These are phyloP conservation scores for Dalbergia cochinchinensis DNA, from an alignment of 306 rosid genomes.

Conservation along the genomic window DNA sequence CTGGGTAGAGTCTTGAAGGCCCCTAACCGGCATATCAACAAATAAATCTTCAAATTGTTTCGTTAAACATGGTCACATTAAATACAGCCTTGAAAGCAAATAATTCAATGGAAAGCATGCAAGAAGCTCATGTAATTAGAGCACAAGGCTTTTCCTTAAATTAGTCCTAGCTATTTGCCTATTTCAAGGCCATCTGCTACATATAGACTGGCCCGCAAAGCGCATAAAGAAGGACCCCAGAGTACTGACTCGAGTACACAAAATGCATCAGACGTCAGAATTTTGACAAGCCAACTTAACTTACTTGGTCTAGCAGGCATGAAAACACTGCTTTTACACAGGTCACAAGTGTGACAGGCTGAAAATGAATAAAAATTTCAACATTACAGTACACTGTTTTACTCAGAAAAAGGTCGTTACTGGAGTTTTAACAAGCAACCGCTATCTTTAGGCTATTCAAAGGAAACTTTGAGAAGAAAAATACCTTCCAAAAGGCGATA, in stretches of 20 bases:
- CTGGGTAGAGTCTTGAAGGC: too few species aligned
- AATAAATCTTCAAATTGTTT: conserved; percentile 41
- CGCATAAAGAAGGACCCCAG: too few species aligned
- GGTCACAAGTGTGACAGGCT: neutral
- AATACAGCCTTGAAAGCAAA: conserved; percentile 9
- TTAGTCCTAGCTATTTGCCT: conserved; percentile 80
- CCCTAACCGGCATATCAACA: conserved; percentile 68
- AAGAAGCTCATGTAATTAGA: conserved; percentile 58
- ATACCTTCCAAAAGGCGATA: neutral
- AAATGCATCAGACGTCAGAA: conserved; percentile 39
- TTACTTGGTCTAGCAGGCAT: conserved; percentile 96
- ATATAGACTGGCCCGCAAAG: neutral
- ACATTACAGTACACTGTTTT: too few species aligned
- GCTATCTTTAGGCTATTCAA: neutral
- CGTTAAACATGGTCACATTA: conserved; percentile 37
- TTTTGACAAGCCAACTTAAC: conserved; percentile 47
- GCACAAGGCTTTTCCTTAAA: conserved; percentile 90
- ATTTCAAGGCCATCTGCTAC: conserved; percentile 87
- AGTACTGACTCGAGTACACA: conserved; percentile 18
- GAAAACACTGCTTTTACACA: conserved; percentile 61
- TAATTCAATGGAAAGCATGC: conserved; percentile 43
- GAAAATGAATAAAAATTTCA: too few species aligned
- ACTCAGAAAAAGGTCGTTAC: neutral
- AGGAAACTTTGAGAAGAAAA: neutral
- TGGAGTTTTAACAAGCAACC: conserved; percentile 18